Evolutionary conservation across 768 basidiomycete species (phyloP), one percentile per base, ranked within the genome.

Genomic region (Termitomyces sp.): DNA sequence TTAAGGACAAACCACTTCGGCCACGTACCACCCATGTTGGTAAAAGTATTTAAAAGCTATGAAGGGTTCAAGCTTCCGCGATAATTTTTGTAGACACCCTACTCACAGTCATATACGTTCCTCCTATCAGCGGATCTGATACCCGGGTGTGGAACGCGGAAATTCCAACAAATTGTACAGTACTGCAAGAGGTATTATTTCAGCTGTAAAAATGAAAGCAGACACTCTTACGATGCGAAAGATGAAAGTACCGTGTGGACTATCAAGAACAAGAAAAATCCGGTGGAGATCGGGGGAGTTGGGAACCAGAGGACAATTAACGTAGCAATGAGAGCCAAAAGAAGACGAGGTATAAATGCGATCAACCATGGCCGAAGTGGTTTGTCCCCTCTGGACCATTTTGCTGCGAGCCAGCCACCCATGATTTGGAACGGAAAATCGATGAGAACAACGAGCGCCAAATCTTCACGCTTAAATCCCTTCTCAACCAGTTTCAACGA

Each of bases 121-220:
- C 97, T 30, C 97, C 97, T 54, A 99, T 97, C 13, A 97, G 68
- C 0, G 97, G 97, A 68, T 99, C 97, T 0, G 97, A 94, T 38
- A 99, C 87, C 54, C 90, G 85, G 3, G 94, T 98, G 66, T 98
- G 97, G 81, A 98, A 99, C 3, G 97, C 97, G n/a, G 94, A 92
- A 60, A 98, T 94, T 9, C 97, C 94, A 20, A 98, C 96, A 68
- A 98, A 99, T 71, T 99, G 96, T n/a, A 98, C 87, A 5, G 96
- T 98, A 47, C 96, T 96, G 58, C 3, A 46, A 55, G 22, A 32
- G 26, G 24, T 46, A 20, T 54, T 45, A 7, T 24, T 42, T 35
- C 16, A 51, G 16, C 26, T 14, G 16, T 7, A 20, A n/a, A 16
- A 24, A 55, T 51, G 16, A 30, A 30, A 20, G 43, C 70, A 33